Base-by-base conservation (phyloP, 441 rosid species). In the Syzygium malaccense region DNA sequence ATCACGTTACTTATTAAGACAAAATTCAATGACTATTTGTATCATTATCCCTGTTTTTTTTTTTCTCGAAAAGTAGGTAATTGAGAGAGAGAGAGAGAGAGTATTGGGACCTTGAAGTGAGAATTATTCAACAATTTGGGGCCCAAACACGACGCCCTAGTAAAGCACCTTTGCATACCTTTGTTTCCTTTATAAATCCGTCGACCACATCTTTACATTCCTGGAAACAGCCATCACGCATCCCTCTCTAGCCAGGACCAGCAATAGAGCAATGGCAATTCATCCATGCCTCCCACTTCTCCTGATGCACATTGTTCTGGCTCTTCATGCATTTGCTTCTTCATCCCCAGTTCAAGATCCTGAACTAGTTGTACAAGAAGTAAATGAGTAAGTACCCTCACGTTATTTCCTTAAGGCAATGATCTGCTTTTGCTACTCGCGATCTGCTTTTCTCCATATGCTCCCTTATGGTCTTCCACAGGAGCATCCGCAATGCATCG, bases 401-500 rank as follows among this genome's bases (percentile, higher is more conserved):
- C 14, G 33, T 19, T 33, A 68, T 11, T 17, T 17, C 56, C 75
- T 32, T 8, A 14, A 66, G 23, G 75, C 41, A 17, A 23, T 30
- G 6, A 30, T 66, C 32, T 32, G 41, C 23, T 23, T 4, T 4
- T 15, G 23, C 75, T 32, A 17, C 41, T 33, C 49, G 10, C 80
- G 8, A 37, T 25, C 7, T 71, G 49, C 37, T 33, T 71, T 19
- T 75, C 51, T 85, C 58, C 86, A 49, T 17, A 14, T 45, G 49
- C 48, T 53, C 19, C 30, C 49, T 28, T 55, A 41, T 23, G 28
- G 55, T 55, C 18, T 51, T 85, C 88, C 89, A 86, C 90, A 84
- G 91, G 93, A 92, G 96, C 90, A 48, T 94, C 93, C 89, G 90
- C 92, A 75, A 90, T 75, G 87, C 87, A 7, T 85, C 87, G 4